Conservation (phyloP, 1,284 basidiomycete species). For the Testicularia cyperi region DNA sequence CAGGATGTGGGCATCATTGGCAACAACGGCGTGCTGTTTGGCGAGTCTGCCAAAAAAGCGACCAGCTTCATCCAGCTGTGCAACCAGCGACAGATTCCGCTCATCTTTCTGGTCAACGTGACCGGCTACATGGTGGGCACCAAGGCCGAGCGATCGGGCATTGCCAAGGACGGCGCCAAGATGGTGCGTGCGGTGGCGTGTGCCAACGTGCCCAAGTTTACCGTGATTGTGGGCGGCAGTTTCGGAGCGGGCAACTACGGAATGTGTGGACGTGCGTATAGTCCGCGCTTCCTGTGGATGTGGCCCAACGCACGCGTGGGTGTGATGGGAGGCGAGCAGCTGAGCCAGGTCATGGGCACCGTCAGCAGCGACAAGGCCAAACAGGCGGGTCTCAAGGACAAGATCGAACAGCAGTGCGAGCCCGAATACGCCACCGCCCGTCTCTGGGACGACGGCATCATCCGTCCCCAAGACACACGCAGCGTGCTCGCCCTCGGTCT, state of each 20-base stretch:
- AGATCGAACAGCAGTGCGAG: slow-evolving; percentile 83
- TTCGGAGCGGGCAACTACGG: slow-evolving; percentile 90
- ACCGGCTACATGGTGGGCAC: slow-evolving; percentile 90
- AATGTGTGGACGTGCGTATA: slow-evolving; percentile 68
- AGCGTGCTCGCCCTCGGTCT: slow-evolving; percentile 82
- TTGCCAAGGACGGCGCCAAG: slow-evolving; percentile 95
- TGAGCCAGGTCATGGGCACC: slow-evolving; percentile 85
- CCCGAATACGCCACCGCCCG: slow-evolving; percentile 84
- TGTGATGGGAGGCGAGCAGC: slow-evolving; percentile 93
- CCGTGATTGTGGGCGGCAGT: slow-evolving; percentile 89
- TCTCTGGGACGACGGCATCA: slow-evolving; percentile 93
- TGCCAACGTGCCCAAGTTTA: slow-evolving; percentile 89
- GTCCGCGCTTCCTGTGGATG: slow-evolving; percentile 93
- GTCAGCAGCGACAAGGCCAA: slow-evolving; percentile 66
- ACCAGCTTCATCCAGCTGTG: slow-evolving; percentile 94
- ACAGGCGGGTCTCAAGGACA: slow-evolving; percentile 67
- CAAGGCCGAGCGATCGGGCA: slow-evolving; percentile 88
- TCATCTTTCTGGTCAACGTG: slow-evolving; percentile 91
- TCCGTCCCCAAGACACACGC: slow-evolving; percentile 85
- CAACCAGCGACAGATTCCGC: slow-evolving; percentile 82
- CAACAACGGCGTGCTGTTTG: slow-evolving; percentile 92
- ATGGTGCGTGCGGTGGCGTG: slow-evolving; percentile 96
- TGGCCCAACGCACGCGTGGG: slow-evolving; percentile 95
- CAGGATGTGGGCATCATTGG: slow-evolving; percentile 69
- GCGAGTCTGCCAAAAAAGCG: slow-evolving; percentile 87